Evolutionary conservation across 2,329 filamentous ascomycete genomes (phyloP).

Genomic region (Plectosphaerella cucumerina): DNA sequence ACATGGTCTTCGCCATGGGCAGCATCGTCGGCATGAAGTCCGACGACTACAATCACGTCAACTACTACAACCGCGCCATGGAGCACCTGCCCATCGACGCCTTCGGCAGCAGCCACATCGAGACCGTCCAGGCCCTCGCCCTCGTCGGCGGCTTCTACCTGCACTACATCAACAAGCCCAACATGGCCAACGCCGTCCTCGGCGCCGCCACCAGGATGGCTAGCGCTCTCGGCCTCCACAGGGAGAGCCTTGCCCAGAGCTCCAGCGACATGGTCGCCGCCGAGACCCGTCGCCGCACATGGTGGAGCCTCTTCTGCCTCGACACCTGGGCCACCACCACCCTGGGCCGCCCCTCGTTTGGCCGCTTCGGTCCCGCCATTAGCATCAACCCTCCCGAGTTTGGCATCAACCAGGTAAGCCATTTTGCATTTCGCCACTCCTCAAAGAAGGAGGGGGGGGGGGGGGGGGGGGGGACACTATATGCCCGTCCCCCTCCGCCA

Average conservation of each 20-base stretch:
- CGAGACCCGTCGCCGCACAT: slow-evolving; percentile 63
- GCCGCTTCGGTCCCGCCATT: slow-evolving; percentile 63
- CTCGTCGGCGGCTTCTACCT: slow-evolving; percentile 73
- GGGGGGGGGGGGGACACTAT: not conserved
- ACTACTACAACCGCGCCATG: slow-evolving; percentile 66
- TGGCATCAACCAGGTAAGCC: slow-evolving; percentile 33
- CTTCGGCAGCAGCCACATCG: slow-evolving; percentile 59
- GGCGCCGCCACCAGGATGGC: slow-evolving; percentile 71
- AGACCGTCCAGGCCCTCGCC: slow-evolving; percentile 67
- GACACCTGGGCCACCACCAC: slow-evolving; percentile 72
- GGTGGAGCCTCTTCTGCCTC: slow-evolving; percentile 72
- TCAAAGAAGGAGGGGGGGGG: not conserved
- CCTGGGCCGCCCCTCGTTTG: slow-evolving; percentile 65
- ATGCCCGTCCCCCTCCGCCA: not conserved
- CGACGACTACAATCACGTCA: slow-evolving; percentile 63
- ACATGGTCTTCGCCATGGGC: slow-evolving; percentile 74
- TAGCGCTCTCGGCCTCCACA: slow-evolving; percentile 67
- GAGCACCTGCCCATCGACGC: slow-evolving; percentile 63
- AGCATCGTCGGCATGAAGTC: slow-evolving; percentile 64
- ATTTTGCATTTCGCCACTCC: not conserved
- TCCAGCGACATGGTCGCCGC: slow-evolving; percentile 45
- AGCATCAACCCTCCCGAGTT: slow-evolving; percentile 60
- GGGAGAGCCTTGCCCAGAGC: slow-evolving; percentile 48
- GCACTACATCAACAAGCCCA: slow-evolving; percentile 73
- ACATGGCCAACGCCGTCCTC: slow-evolving; percentile 70